These are phyloP conservation scores for Trichoderma sp. DNA, from an alignment of 2,329 filamentous ascomycete genomes.

Conservation along the genomic window DNA sequence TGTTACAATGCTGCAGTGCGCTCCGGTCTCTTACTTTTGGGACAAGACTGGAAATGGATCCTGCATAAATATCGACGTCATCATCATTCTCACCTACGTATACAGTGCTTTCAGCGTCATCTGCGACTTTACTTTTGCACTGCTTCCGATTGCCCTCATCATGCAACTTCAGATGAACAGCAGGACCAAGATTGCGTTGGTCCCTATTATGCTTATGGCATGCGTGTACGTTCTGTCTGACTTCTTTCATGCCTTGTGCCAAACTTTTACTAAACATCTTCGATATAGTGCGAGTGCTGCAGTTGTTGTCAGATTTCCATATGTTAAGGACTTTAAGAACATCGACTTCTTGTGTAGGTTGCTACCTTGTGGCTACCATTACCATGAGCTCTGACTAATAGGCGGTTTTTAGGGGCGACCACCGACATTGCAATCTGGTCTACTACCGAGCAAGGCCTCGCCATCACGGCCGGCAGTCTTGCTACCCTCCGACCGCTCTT, in stretches of 20 bases:
- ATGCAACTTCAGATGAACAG: neutral
- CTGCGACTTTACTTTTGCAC: neutral
- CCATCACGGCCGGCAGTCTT: neutral
- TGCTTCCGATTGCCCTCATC: neutral
- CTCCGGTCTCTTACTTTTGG: neutral
- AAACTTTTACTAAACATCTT: neutral
- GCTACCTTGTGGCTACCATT: neutral
- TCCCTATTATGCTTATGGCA: neutral
- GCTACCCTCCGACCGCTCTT: neutral
- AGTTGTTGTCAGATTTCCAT: neutral
- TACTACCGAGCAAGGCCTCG: neutral
- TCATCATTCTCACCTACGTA: neutral
- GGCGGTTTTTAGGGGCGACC: neutral
- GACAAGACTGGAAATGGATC: neutral
- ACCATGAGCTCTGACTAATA: neutral
- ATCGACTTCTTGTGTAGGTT: neutral
- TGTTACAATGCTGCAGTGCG: neutral
- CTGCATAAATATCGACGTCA: neutral
- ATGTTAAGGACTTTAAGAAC: neutral
- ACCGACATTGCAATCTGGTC: neutral
- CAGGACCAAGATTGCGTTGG: neutral
- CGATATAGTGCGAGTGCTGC: neutral
- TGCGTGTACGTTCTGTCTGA: neutral
- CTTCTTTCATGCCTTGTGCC: neutral
- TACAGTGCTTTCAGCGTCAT: neutral